Conservation (phyloP, 2,329 filamentous ascomycete species). For the Dactylellina drechsleri region DNA sequence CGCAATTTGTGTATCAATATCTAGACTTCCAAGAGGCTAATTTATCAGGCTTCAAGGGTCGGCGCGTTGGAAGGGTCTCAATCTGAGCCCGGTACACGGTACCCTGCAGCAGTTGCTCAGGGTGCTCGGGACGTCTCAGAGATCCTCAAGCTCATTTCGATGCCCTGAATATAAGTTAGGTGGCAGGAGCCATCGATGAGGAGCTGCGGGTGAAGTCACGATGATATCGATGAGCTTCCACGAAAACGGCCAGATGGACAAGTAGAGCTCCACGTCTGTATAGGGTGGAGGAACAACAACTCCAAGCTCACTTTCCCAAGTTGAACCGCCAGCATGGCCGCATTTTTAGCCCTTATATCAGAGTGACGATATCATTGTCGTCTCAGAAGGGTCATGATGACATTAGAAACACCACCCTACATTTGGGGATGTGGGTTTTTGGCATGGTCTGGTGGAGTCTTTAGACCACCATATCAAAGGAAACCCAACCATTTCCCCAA, state of each 20-base stretch:
- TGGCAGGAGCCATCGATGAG: background rate
- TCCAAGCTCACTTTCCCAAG: background rate
- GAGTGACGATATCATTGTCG: constrained; percentile 42
- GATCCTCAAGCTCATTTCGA: constrained; percentile 14
- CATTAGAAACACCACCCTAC: constrained; percentile 47
- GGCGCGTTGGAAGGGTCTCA: no score
- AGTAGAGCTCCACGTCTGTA: background rate
- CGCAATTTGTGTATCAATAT: background rate
- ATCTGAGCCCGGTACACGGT: constrained; percentile 7
- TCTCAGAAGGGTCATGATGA: constrained; percentile 30
- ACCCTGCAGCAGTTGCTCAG: constrained; percentile 28
- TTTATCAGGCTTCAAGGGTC: no score
- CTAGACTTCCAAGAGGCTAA: no score
- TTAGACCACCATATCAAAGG: constrained; percentile 21
- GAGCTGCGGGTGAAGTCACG: constrained; percentile 50
- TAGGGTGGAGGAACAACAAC: background rate
- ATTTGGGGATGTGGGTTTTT: constrained; percentile 28
- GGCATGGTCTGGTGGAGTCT: background rate
- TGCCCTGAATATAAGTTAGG: constrained; percentile 17
- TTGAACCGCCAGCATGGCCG: constrained; percentile 24
- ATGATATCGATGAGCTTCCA: constrained; percentile 31
- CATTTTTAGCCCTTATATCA: constrained; percentile 46
- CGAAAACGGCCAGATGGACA: constrained; percentile 1
- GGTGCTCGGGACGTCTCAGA: constrained; percentile 20
- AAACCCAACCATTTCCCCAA: constrained; percentile 14